Conservation (phyloP, 306 rosid genomes). For the Urtica urens region DNA sequence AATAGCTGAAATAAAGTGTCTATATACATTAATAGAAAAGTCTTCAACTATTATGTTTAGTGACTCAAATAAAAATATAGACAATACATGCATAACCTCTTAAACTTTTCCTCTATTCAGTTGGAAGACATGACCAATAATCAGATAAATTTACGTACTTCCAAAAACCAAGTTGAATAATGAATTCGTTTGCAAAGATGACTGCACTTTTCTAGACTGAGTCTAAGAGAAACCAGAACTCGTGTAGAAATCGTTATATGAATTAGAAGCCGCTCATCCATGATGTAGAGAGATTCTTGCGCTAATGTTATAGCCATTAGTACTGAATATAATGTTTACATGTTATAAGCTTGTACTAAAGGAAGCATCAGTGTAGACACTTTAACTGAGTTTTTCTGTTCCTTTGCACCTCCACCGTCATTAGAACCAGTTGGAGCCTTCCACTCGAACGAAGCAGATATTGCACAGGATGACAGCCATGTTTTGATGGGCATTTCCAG, state of each 20-base stretch:
- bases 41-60: no score
- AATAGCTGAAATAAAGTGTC: slow-evolving; percentile 19
- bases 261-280: slow-evolving; percentile 1
- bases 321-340: slow-evolving; percentile 36
- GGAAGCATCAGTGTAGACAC: slow-evolving; percentile 60
- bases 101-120: no score
- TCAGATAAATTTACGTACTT: not conserved
- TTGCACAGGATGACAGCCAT: slow-evolving; percentile 61
- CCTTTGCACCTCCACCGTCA: slow-evolving; percentile 78
- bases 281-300: not conserved
- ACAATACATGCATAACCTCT: not conserved
- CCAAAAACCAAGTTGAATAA: not conserved
- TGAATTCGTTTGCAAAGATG: not conserved
- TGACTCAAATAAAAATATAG: not conserved
- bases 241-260: not conserved
- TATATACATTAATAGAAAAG: not conserved
- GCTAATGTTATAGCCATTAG: slow-evolving; percentile 5
- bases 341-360: slow-evolving; percentile 53
- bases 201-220: not conserved
- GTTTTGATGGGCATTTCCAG: slow-evolving; percentile 56
- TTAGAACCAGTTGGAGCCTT: slow-evolving; percentile 85
- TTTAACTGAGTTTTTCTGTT: slow-evolving; percentile 58
- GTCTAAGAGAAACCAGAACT: slow-evolving; percentile 4
- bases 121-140: not conserved
- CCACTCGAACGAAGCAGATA: slow-evolving; percentile 72